Percentiles rank a stretch among this genome's conserved stretches.
Evolutionary conservation across 1,284 basidiomycete genomes (phyloP).

Genomic region (Hypsizygus ulmarius): DNA sequence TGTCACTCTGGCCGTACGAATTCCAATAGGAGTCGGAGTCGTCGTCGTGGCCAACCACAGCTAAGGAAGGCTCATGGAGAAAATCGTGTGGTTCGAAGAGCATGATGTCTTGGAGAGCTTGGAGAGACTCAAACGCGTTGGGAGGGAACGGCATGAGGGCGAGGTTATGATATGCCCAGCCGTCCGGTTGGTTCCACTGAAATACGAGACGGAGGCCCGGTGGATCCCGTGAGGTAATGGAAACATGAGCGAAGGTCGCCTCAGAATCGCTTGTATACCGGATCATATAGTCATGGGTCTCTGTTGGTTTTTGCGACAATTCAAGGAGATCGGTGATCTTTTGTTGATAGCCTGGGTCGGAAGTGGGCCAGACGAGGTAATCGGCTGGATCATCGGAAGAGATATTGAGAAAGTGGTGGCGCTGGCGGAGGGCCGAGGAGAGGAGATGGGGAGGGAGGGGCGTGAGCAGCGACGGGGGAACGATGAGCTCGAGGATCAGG

Average conservation of each 20-base stretch:
- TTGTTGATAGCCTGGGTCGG: constrained; percentile 29
- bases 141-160: constrained; percentile 71
- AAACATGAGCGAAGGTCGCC: constrained; percentile 58
- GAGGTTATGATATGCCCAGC: constrained; percentile 71
- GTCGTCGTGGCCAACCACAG: constrained; percentile 29
- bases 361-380: constrained; percentile 66
- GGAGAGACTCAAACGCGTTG: constrained; percentile 41
- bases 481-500: constrained; percentile 56
- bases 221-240: constrained; percentile 37
- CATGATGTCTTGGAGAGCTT: constrained; percentile 40
- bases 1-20: constrained; percentile 47
- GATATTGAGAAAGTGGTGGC: constrained; percentile 64
- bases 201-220: constrained; percentile 61
- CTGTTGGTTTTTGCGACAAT: constrained; percentile 34
- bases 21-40: constrained; percentile 63
- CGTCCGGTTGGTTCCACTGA: constrained; percentile 54
- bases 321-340: constrained; percentile 46
- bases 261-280: constrained; percentile 62
- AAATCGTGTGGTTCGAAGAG: constrained; percentile 29
- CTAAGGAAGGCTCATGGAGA: constrained; percentile 24
- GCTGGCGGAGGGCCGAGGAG: constrained; percentile 55
- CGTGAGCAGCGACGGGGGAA: constrained; percentile 47
- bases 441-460: constrained; percentile 60
- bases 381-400: constrained; percentile 45
- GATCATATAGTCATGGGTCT: constrained; percentile 33